Percentiles rank a stretch among this genome's conserved stretches.
These are phyloP conservation scores for Globisporangium viniferum DNA, from an alignment of 352 stramenopile species.

Conservation along the genomic window DNA sequence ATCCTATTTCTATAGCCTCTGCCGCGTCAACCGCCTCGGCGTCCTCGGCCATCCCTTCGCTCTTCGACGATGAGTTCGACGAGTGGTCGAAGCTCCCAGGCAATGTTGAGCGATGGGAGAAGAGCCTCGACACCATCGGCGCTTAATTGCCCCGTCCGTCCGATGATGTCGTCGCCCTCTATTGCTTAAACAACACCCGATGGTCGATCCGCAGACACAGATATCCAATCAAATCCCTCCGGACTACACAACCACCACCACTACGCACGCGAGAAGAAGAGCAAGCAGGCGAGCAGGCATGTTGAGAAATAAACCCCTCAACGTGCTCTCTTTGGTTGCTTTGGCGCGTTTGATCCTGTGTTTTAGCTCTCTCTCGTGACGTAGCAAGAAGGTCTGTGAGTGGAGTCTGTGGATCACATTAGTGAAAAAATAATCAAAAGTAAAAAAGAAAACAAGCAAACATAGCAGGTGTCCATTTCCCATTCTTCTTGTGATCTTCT, in stretches of 20 bases:
- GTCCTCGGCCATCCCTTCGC: constrained; percentile 70
- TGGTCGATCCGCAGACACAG: neutral
- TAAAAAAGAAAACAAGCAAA: constrained; percentile 9
- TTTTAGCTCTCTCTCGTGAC: neutral
- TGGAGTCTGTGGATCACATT: constrained; percentile 11
- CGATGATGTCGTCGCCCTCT: constrained; percentile 6
- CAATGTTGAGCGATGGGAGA: constrained; percentile 86
- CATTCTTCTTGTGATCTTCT: constrained; percentile 4
- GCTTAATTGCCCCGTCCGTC: constrained; percentile 41
- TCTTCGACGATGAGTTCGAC: constrained; percentile 85
- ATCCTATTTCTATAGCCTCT: constrained; percentile 13
- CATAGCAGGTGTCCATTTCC: neutral
- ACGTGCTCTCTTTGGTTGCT: neutral
- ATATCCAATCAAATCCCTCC: neutral
- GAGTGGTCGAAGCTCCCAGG: constrained; percentile 82
- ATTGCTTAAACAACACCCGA: constrained; percentile 5
- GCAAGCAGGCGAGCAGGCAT: neutral
- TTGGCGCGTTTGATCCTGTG: neutral
- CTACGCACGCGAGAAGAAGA: neutral
- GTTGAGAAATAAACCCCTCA: neutral
- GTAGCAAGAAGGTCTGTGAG: neutral
- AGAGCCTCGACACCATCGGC: constrained; percentile 82
- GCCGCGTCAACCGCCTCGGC: constrained; percentile 32
- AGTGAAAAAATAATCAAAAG: constrained; percentile 9
- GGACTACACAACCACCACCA: neutral